Percentiles rank a stretch among this genome's conserved stretches.
phyloP scores from a whole-genome alignment of 805 yeast species.

The Myxozyma kluyveri region DNA sequence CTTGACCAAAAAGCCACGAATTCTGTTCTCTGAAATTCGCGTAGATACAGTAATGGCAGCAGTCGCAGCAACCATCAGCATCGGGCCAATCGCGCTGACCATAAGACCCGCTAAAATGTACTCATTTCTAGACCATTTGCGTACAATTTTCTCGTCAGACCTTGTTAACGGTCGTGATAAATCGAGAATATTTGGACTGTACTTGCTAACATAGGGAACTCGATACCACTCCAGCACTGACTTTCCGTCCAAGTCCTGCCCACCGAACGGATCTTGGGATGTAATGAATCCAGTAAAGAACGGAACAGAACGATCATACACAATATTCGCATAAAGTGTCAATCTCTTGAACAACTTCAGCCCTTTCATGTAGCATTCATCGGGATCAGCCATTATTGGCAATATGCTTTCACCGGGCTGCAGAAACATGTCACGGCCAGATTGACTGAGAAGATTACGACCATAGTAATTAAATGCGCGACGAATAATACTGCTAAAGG shows the following conservation, averaged over 20 bases:
- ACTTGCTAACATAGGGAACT: conserved; percentile 6
- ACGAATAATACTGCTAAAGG: conserved; percentile 20
- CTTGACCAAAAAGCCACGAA: conserved; percentile 1
- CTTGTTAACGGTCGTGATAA: conserved; percentile 7
- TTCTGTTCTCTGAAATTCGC: conserved; percentile 14
- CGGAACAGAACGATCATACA: conserved; percentile 82
- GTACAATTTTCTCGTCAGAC: background rate
- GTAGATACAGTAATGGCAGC: conserved; percentile 14
- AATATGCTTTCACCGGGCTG: conserved; percentile 43
- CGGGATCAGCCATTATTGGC: conserved; percentile 53
- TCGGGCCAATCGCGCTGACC: conserved; percentile 18
- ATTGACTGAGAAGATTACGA: conserved; percentile 54
- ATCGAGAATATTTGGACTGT: conserved; percentile 14
- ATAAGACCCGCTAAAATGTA: conserved; percentile 14
- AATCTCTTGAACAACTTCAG: conserved; percentile 64
- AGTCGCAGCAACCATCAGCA: conserved; percentile 13
- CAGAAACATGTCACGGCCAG: conserved; percentile 62
- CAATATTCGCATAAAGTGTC: conserved; percentile 66
- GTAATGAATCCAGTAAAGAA: conserved; percentile 81
- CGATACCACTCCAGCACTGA: background rate
- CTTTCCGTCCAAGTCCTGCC: conserved; percentile 38
- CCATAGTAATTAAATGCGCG: conserved; percentile 52
- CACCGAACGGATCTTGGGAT: conserved; percentile 62
- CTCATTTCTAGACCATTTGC: conserved; percentile 9
- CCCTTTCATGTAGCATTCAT: conserved; percentile 43